Conservation (phyloP, 83 land plant genomes). For the Picea abies region DNA sequence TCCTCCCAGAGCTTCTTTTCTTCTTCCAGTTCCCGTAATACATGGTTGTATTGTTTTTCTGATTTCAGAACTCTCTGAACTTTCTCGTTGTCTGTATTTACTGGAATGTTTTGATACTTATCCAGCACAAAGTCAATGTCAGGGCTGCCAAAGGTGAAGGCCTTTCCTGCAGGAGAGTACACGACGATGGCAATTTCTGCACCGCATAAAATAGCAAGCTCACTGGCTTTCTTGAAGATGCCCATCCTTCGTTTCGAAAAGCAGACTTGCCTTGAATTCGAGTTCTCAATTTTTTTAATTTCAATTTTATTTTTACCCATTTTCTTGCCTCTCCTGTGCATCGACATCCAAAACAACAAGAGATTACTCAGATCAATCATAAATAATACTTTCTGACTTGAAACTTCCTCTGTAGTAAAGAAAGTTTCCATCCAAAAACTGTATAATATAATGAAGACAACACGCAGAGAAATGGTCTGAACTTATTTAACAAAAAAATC, state of each 20-base stretch:
- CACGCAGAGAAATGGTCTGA: no score
- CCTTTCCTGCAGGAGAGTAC: slow-evolving; percentile 24
- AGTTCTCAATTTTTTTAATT: slow-evolving; percentile 13
- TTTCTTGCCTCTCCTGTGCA: neutral
- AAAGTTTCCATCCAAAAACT: no score
- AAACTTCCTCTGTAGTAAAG: no score
- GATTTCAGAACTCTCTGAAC: neutral
- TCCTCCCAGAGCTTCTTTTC: slow-evolving; percentile 7
- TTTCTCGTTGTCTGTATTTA: neutral
- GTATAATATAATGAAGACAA: no score
- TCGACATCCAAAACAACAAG: no score
- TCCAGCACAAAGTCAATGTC: slow-evolving; percentile 16
- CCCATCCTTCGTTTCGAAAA: slow-evolving; percentile 21
- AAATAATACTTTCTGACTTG: no score
- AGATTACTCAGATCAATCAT: no score
- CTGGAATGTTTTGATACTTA: slow-evolving; percentile 9
- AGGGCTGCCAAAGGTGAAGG: slow-evolving; percentile 17
- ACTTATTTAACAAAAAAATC: no score
- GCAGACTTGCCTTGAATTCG: slow-evolving; percentile 10
- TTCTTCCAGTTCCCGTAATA: neutral
- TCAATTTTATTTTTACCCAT: slow-evolving; percentile 12
- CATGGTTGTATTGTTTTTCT: neutral
- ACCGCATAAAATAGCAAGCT: slow-evolving; percentile 18
- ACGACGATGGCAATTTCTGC: slow-evolving; percentile 20
- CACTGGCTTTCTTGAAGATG: slow-evolving; percentile 24